Percentiles rank a stretch among this genome's conserved stretches.
These are phyloP conservation scores for Salix caprea DNA, from an alignment of 345 rosid species.

Conservation along the genomic window DNA sequence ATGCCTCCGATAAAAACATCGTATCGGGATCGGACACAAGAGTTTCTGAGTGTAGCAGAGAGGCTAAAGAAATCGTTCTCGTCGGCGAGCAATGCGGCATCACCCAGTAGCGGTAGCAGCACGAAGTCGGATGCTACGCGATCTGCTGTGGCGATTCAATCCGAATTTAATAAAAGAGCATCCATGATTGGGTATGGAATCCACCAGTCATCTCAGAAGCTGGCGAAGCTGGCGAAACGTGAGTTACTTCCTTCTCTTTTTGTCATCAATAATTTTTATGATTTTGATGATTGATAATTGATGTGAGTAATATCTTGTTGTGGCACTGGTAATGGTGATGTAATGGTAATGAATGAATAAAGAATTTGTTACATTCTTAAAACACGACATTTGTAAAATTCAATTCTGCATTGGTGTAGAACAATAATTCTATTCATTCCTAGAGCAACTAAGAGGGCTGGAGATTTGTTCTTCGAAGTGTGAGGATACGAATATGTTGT, in stretches of 20 bases:
- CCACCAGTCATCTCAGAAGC: conserved; percentile 79
- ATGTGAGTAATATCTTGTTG: not conserved
- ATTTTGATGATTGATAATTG: not conserved
- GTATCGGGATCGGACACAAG: conserved; percentile 66
- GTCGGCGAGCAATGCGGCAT: conserved; percentile 30
- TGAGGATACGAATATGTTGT: not conserved
- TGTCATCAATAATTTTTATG: not conserved
- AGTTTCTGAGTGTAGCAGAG: conserved; percentile 54
- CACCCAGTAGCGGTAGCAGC: conserved; percentile 14
- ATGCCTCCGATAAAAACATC: conserved; percentile 44
- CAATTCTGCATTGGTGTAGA: no score
- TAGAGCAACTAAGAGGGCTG: not conserved
- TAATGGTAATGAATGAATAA: not conserved
- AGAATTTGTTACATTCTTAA: not conserved
- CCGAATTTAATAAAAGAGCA: conserved; percentile 65
- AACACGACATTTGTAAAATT: not conserved
- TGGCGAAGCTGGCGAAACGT: conserved; percentile 74
- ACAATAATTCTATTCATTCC: no score
- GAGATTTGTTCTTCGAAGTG: not conserved
- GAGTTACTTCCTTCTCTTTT: conserved; percentile 16
- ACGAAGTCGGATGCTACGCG: conserved; percentile 43
- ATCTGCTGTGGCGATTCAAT: conserved; percentile 47
- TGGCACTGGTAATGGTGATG: not conserved
- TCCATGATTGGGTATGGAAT: conserved; percentile 54
- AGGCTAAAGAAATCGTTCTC: conserved; percentile 43